Percentiles rank a stretch among this genome's conserved stretches.
Evolutionary conservation across 495 filamentous ascomycete species (phyloP).

Genomic region (Podospora tetraspora): DNA sequence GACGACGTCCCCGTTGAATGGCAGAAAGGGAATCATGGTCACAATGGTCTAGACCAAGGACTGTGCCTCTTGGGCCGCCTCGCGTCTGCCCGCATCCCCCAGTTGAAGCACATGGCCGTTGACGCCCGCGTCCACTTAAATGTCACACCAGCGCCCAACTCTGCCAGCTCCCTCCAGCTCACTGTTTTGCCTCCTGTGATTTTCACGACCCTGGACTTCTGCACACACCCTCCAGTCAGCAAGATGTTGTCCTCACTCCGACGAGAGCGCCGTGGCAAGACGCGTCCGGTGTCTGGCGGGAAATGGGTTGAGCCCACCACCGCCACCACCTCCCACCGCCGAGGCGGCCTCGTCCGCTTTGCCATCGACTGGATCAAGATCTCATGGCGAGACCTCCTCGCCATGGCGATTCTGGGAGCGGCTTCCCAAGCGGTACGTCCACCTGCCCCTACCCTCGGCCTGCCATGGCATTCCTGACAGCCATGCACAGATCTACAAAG

Average conservation of each 20-base stretch:
- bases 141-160: neutral
- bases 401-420: slow-evolving; percentile 52
- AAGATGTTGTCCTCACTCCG: neutral
- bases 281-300: neutral
- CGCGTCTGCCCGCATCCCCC: neutral
- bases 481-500: slow-evolving; percentile 47
- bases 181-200: neutral
- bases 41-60: neutral
- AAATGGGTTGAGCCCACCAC: neutral
- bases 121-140: neutral
- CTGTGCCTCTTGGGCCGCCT: neutral
- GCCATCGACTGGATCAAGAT: slow-evolving; percentile 46
- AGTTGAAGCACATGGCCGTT: neutral
- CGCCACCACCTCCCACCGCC: neutral
- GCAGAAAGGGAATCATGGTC: neutral
- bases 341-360: slow-evolving; percentile 9
- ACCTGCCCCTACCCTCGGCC: neutral
- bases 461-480: slow-evolving; percentile 8
- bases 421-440: slow-evolving; percentile 52
- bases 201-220: neutral
- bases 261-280: neutral
- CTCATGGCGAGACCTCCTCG: slow-evolving; percentile 54
- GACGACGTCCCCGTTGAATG: neutral
- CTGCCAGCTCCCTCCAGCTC: neutral
- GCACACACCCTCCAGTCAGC: neutral